Evolutionary conservation across 2,329 filamentous ascomycete species (phyloP).

Genomic region (Boeremia exigua): DNA sequence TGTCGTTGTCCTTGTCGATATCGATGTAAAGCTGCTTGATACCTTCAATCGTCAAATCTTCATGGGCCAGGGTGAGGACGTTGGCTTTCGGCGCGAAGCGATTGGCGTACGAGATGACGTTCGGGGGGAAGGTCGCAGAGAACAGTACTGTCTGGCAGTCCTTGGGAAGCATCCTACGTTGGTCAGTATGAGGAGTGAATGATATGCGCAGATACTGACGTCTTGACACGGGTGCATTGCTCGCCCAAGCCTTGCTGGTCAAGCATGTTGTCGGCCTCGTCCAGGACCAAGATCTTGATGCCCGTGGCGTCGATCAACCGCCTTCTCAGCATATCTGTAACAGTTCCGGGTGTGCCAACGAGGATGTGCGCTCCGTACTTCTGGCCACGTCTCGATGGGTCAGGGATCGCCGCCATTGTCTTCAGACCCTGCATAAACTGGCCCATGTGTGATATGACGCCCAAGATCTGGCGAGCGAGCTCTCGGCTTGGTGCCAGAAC

Average conservation of each 20-base stretch:
- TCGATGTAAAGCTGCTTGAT: constrained; percentile 99
- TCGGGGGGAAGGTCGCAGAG: constrained; percentile 89
- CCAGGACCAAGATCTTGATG: constrained; percentile 84
- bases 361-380: constrained; percentile 78
- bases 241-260: constrained; percentile 95
- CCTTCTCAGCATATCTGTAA: constrained; percentile 83
- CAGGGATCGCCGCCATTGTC: constrained; percentile 82
- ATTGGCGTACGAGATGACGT: constrained; percentile 82
- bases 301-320: constrained; percentile 73
- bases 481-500: constrained; percentile 92
- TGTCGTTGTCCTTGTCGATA: constrained; percentile 79
- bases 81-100: constrained; percentile 87
- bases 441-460: constrained; percentile 83
- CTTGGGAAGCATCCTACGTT: constrained; percentile 70
- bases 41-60: constrained; percentile 93
- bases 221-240: constrained; percentile 89
- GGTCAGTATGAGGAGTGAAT: constrained; percentile 37
- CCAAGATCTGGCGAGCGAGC: constrained; percentile 90
- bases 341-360: constrained; percentile 92
- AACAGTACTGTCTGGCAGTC: constrained; percentile 89
- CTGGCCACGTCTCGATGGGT: constrained; percentile 71
- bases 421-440: constrained; percentile 78
- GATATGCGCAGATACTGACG: constrained; percentile 58
- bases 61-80: constrained; percentile 83
- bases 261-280: constrained; percentile 99